Conservation (phyloP, 2,329 filamentous ascomycete genomes). For the Sclerotinia minor region DNA sequence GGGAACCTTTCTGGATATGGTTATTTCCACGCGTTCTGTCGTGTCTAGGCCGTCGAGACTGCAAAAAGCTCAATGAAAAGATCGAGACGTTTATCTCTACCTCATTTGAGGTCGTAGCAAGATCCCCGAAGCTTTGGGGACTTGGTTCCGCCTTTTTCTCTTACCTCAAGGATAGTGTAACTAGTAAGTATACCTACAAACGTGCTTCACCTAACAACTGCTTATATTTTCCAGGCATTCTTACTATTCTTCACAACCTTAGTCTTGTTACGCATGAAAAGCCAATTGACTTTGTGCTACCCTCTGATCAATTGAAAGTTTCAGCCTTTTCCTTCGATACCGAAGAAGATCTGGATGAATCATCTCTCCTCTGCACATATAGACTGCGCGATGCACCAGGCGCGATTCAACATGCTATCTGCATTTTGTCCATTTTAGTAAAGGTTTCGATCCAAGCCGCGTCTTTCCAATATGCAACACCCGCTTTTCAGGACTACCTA, state of each 20-base stretch:
- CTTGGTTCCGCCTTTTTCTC: conserved; percentile 47
- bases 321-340: conserved; percentile 24
- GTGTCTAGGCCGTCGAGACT: conserved; percentile 56
- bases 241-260: conserved; percentile 34
- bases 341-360: conserved; percentile 8
- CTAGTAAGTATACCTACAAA: conserved; percentile 33
- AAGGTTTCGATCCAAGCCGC: conserved; percentile 37
- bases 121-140: conserved; percentile 51
- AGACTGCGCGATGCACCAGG: conserved; percentile 30
- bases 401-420: conserved; percentile 36
- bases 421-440: conserved; percentile 38
- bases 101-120: conserved; percentile 49
- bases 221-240: conserved; percentile 31
- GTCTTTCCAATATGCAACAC: conserved; percentile 35
- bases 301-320: conserved; percentile 30
- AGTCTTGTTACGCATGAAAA: conserved; percentile 27
- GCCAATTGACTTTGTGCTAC: conserved; percentile 31
- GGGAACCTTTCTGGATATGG: conserved; percentile 66
- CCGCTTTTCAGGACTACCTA: conserved; percentile 40
- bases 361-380: conserved; percentile 34
- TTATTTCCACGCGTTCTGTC: conserved; percentile 58
- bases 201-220: conserved; percentile 6
- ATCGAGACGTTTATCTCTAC: conserved; percentile 56
- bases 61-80: conserved; percentile 49
- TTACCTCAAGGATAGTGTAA: conserved; percentile 50